Base-by-base conservation (phyloP, 2,329 filamentous ascomycete species). In the Epichloe glyceriae region DNA sequence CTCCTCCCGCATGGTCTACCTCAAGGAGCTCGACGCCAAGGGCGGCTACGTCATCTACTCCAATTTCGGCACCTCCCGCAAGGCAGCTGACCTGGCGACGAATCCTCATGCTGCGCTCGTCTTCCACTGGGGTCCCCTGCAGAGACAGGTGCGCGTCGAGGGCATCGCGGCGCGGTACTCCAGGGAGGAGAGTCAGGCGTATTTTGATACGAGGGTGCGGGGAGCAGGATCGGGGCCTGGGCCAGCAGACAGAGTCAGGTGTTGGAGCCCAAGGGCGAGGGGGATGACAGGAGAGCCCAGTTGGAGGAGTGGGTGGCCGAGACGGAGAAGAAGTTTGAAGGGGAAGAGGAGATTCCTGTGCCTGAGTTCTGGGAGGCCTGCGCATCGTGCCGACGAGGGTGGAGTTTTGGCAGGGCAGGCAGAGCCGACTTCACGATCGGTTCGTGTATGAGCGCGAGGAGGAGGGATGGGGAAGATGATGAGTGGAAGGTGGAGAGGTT, bases 381-480 rank as follows among this genome's bases (percentile, higher is more conserved):
- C 81, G 91, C 59, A 78, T 98, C 53, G 76, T 90, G 56, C 91
- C 93, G 0, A 85, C 89, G 62, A 79, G 81, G 59, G 77, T 98
- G 46, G 93, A 98, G 75, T 98, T 98, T 66, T 98, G 93, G 82
- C 90, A 96, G 73, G 93, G 93, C 3, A 79, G 93, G 60, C 79
- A 88, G 63, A 95, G 85, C 69, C 77, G 93, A 53, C 70, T 98
- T 67, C 93, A 98, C 70, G 93, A 98, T 73, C 84, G 93, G 22
- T 97, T 98, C 65, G 78, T 83, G 54, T 97, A 96, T 69, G 80
- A 81, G 51, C 82, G 78, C 64, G 74, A 79, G 47, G 72, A 71
- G 49, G 20, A 66, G 60, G 17, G 67, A 51, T 1, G 51, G 19
- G 7, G 41, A 52, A 47, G 64, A 60, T 11, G 69, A 59, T 15